phyloP scores from a whole-genome alignment of 257 asterid genomes.

The Primulina eburnea region DNA sequence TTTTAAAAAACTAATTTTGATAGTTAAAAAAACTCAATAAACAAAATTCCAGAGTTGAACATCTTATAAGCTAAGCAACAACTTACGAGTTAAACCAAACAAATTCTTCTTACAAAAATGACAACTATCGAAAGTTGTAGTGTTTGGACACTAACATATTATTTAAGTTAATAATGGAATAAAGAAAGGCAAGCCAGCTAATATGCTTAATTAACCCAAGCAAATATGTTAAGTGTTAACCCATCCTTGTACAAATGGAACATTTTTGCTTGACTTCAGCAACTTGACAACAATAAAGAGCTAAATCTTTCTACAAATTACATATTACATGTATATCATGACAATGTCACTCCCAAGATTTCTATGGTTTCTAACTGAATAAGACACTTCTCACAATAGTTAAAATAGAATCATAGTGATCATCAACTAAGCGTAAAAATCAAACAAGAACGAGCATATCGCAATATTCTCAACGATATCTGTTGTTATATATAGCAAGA shows the following conservation, averaged over 20 bases:
- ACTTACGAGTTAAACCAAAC: too few relatives aligned
- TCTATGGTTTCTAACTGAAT: neutral
- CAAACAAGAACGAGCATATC: neutral
- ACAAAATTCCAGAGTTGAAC: too few relatives aligned
- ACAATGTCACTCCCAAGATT: constrained; percentile 10
- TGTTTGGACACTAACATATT: neutral
- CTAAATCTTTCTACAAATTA: neutral
- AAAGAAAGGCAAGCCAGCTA: constrained; percentile 21
- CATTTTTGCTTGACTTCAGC: neutral
- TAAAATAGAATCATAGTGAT: neutral
- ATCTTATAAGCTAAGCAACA: too few relatives aligned
- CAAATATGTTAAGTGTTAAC: neutral
- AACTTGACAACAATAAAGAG: neutral
- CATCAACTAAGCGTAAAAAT: neutral
- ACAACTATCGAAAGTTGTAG: too few relatives aligned
- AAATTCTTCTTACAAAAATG: too few relatives aligned
- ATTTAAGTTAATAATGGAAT: neutral
- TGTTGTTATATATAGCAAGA: neutral
- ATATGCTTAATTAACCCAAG: too few relatives aligned
- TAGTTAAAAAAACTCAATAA: too few relatives aligned
- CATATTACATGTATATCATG: neutral
- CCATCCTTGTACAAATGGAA: neutral
- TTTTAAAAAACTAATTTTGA: too few relatives aligned
- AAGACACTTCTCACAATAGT: neutral
- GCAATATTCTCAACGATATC: neutral